Base-by-base conservation (phyloP, 106 monocot species). In the Agapanthus africanus region DNA sequence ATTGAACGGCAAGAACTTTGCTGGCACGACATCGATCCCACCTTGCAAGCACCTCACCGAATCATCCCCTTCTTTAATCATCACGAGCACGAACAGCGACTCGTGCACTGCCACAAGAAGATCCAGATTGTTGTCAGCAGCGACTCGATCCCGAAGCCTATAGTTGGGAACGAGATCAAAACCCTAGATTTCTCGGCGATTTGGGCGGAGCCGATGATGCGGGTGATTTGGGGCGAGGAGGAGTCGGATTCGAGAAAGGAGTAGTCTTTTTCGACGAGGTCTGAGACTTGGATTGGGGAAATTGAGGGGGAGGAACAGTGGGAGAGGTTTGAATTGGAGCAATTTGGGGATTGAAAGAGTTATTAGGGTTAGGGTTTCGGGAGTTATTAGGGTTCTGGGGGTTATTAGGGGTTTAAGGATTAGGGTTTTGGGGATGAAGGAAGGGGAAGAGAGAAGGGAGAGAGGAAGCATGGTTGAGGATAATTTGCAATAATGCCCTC, bases 1-100 rank as follows among this genome's bases (percentile, higher is more conserved):
- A 54, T 93, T 81, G 21, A 93, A 83, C 16, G 82, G 85, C 30
- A 71, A 66, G 68, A 99, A 93, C 49, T 73, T 82, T 67, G 83
- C 71, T 9, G 93, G 90, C 37, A 93, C 85, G 9, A 68, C 79
- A n/a, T 50, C 33, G 3, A 92, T 69, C 2, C 75, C 83, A 32
- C 99, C 99, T 65, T 99, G 99, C 71, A 83, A 99, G 67, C 93
- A 99, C 73, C 90, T 75, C 22, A 75, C 68, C 10, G 13, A 1
- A 40, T 75, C 75, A 41, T 75, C 22, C 6, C 23, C 40, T 19
- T 75, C 75, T 54, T 68, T 75, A 10, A 59, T 68, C 75, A 46
- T 60, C 23, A 68, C 68, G 59, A 75, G 66, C 5, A 54, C 67
- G 18, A 68, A 60, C 15, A 75, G 46, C 1, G 66, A 68, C 54